These are phyloP conservation scores for Trichoderma orchidacearum DNA, from an alignment of 495 filamentous ascomycete species.

Conservation along the genomic window DNA sequence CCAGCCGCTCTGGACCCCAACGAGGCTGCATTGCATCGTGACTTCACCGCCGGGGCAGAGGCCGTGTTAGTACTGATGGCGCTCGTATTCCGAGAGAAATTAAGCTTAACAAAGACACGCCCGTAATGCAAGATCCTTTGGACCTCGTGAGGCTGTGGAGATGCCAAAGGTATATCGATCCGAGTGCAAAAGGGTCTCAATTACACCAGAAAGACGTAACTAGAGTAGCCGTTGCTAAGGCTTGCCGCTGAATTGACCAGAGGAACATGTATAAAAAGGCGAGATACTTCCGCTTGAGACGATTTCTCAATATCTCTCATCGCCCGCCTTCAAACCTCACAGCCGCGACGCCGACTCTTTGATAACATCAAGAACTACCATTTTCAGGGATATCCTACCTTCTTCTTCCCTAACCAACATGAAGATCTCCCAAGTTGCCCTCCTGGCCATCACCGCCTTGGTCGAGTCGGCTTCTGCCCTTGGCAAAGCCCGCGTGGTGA, in stretches of 20 bases:
- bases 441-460: neutral
- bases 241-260: too few relatives aligned
- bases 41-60: neutral
- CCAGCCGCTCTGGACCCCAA: neutral
- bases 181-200: neutral
- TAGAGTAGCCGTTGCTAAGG: too few relatives aligned
- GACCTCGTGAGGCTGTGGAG: neutral
- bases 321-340: neutral
- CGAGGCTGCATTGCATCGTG: too few relatives aligned
- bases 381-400: neutral
- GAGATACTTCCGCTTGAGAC: neutral
- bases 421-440: neutral
- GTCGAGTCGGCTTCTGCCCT: conserved; percentile 17
- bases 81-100: neutral
- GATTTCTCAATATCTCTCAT: neutral
- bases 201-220: neutral
- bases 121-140: neutral
- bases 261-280: neutral
- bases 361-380: neutral
- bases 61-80: neutral
- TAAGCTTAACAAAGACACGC: neutral
- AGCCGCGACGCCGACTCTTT: neutral
- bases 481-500: conserved; percentile 37
- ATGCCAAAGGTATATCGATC: neutral
- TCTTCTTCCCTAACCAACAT: neutral